phyloP scores from a whole-genome alignment of 1,284 basidiomycete species.

The Marasmius fiardii region DNA sequence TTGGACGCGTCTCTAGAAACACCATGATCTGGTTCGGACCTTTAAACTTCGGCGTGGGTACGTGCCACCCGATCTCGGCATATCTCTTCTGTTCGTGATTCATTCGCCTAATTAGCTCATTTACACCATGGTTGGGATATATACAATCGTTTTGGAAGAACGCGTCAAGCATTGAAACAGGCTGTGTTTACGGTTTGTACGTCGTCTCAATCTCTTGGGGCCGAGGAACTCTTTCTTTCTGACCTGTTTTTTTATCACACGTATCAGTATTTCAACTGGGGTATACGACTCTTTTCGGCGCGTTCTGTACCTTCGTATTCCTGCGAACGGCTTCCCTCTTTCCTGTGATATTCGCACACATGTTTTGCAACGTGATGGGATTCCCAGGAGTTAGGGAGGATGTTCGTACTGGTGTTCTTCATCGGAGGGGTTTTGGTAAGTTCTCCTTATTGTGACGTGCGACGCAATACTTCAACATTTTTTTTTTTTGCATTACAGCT shows the following conservation, averaged over 20 bases:
- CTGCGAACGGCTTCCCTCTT: conserved; percentile 70
- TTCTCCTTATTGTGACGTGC: neutral
- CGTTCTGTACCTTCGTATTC: conserved; percentile 84
- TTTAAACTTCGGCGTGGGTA: conserved; percentile 85
- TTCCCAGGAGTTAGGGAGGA: conserved; percentile 53
- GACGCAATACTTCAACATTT: neutral
- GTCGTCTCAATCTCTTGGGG: conserved; percentile 33
- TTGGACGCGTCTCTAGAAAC: conserved; percentile 45
- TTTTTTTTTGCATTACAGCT: neutral
- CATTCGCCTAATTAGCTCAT: conserved; percentile 59
- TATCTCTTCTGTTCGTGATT: neutral
- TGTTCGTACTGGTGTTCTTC: neutral
- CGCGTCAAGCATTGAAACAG: conserved; percentile 52
- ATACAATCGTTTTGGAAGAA: conserved; percentile 71
- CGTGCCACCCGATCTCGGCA: conserved; percentile 21
- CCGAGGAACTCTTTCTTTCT: neutral
- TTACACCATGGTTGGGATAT: conserved; percentile 88
- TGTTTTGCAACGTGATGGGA: conserved; percentile 95
- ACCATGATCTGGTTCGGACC: conserved; percentile 81
- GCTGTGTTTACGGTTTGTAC: conserved; percentile 61
- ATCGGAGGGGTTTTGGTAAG: neutral
- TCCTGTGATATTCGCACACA: conserved; percentile 71
- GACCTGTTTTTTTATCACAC: neutral
- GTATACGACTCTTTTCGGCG: conserved; percentile 93
- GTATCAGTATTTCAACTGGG: conserved; percentile 75